A percentile compares a stretch with the other conserved stretches of the same genome.
Evolutionary conservation across 148 eudicot species (phyloP).

Genomic region (Nepenthes mirabilis): DNA sequence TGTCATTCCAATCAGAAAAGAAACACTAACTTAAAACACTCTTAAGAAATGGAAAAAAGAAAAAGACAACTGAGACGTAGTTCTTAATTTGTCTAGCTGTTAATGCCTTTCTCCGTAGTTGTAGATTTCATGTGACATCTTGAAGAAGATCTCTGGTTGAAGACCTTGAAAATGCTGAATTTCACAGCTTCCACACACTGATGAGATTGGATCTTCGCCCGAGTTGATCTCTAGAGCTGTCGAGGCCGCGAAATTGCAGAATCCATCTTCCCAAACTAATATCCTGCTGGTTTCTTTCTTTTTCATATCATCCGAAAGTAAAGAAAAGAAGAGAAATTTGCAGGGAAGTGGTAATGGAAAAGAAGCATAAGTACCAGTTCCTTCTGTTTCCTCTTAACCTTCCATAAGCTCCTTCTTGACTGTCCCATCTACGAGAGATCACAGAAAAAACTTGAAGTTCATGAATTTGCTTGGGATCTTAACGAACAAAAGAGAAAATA

Average conservation of each 20-base stretch:
- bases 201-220: conserved; percentile 28
- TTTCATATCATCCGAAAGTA: not conserved
- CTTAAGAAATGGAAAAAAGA: not conserved
- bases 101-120: conserved; percentile 92
- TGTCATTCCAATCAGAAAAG: conserved; percentile 11
- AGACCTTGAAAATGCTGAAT: conserved; percentile 63
- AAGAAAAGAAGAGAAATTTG: not conserved
- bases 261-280: conserved; percentile 98
- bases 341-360: not conserved
- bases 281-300: conserved; percentile 34
- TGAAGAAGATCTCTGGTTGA: conserved; percentile 95
- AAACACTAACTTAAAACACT: not conserved
- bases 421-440: conserved; percentile 59
- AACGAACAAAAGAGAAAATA: no score
- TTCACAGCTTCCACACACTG: conserved; percentile 30
- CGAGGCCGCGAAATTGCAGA: conserved; percentile 88
- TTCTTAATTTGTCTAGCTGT: not conserved
- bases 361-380: conserved; percentile 50
- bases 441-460: not conserved
- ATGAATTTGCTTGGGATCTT: not conserved
- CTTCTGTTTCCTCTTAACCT: conserved; percentile 96
- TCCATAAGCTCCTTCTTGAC: conserved; percentile 88
- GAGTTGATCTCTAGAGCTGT: conserved; percentile 42
- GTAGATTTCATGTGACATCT: conserved; percentile 99
- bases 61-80: not conserved